Evolutionary conservation across 306 rosid genomes (phyloP).

Genomic region (Boehmeria nivea): DNA sequence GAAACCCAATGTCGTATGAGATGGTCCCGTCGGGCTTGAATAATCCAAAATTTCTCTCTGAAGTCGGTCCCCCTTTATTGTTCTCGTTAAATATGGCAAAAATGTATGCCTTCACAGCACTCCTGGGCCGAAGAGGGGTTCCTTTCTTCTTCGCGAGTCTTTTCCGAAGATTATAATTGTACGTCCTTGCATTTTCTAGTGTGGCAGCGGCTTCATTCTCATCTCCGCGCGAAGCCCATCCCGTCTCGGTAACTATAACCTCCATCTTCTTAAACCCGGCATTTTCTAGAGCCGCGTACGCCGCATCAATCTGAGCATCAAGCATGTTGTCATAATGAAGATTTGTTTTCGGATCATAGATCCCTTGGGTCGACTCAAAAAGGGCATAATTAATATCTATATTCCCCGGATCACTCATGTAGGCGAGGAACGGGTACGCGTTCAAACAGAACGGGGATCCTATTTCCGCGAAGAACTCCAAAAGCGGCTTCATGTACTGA

Average conservation of each 20-base stretch:
- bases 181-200: slow-evolving; percentile 63
- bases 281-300: slow-evolving; percentile 78
- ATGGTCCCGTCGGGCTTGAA: slow-evolving; percentile 92
- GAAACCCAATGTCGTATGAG: slow-evolving; percentile 80
- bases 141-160: slow-evolving; percentile 93
- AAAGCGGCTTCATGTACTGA: slow-evolving; percentile 81
- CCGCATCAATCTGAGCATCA: slow-evolving; percentile 97
- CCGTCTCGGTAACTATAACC: slow-evolving; percentile 89
- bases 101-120: slow-evolving; percentile 67
- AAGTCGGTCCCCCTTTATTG: slow-evolving; percentile 52
- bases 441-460: slow-evolving; percentile 94
- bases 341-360: slow-evolving; percentile 51
- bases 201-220: slow-evolving; percentile 69
- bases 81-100: slow-evolving; percentile 86
- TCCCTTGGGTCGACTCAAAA: slow-evolving; percentile 63
- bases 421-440: slow-evolving; percentile 81
- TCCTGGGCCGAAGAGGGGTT: slow-evolving; percentile 84
- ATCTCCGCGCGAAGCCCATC: slow-evolving; percentile 89
- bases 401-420: slow-evolving; percentile 50
- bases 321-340: slow-evolving; percentile 96
- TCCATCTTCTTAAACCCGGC: slow-evolving; percentile 79
- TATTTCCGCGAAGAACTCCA: slow-evolving; percentile 74
- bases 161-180: slow-evolving; percentile 80
- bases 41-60: slow-evolving; percentile 85
- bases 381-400: slow-evolving; percentile 92